phyloP scores from a whole-genome alignment of 1,284 basidiomycete genomes.

The Sanguinoderma infundibulare region DNA sequence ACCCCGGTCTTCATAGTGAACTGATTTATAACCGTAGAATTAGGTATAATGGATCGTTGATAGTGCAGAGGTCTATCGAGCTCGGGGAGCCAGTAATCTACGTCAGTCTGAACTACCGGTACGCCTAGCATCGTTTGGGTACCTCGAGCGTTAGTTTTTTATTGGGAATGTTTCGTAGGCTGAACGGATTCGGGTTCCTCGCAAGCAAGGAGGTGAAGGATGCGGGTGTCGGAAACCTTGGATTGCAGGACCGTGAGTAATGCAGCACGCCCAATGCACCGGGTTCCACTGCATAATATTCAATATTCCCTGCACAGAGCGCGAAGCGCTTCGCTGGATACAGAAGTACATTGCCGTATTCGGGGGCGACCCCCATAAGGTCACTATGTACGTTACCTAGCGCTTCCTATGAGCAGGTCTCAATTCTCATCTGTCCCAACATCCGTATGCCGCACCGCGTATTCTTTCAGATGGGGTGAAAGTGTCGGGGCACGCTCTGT shows the following conservation, averaged over 20 bases:
- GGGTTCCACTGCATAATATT: no score
- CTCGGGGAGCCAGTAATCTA: conserved; percentile 54
- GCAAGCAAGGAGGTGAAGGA: conserved; percentile 51
- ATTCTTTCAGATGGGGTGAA: conserved; percentile 42
- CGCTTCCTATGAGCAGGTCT: neutral
- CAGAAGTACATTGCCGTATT: conserved; percentile 44
- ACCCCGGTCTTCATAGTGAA: neutral
- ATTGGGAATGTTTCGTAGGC: neutral
- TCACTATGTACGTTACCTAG: conserved; percentile 29
- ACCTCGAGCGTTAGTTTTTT: neutral
- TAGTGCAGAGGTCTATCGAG: conserved; percentile 52
- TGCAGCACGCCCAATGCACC: neutral
- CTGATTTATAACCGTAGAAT: conserved; percentile 25
- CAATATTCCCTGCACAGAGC: conserved; percentile 5
- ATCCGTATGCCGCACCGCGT: no score
- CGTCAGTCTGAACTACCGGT: conserved; percentile 62
- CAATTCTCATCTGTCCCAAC: neutral
- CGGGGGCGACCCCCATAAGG: conserved; percentile 42
- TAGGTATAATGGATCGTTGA: conserved; percentile 28
- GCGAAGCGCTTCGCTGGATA: conserved; percentile 57
- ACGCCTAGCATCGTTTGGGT: conserved; percentile 1
- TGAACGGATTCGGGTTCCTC: conserved; percentile 48
- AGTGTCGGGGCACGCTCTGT: conserved; percentile 44
- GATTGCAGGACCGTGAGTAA: conserved; percentile 55
- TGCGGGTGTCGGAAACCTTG: conserved; percentile 58